Percentiles rank a stretch among this genome's conserved stretches.
Conservation (phyloP, 768 basidiomycete genomes). For the Tubosaeta brunneosetosa region DNA sequence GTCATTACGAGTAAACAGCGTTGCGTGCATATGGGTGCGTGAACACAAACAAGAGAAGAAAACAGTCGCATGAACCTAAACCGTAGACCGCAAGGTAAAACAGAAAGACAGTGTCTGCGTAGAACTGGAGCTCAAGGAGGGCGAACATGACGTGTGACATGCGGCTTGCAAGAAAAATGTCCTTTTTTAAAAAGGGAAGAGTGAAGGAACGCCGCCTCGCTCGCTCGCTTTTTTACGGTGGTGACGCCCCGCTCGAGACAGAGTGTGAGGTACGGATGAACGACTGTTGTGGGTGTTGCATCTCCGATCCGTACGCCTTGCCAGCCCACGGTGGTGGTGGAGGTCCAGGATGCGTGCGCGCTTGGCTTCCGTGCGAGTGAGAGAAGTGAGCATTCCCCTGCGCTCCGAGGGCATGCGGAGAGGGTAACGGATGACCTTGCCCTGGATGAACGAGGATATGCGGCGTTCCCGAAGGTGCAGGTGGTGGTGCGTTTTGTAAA, state of each 20-base stretch:
- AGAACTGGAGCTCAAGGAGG: neutral
- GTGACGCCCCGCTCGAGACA: constrained; percentile 35
- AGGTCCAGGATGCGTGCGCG: constrained; percentile 15
- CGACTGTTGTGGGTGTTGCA: constrained; percentile 40
- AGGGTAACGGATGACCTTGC: constrained; percentile 9
- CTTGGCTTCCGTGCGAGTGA: constrained; percentile 2
- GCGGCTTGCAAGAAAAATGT: neutral
- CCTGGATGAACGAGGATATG: constrained; percentile 12
- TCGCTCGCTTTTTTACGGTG: constrained; percentile 13
- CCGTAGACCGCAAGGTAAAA: neutral
- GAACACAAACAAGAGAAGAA: neutral
- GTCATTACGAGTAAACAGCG: neutral
- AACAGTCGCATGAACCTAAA: neutral
- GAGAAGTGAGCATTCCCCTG: constrained; percentile 7
- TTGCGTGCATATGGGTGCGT: neutral
- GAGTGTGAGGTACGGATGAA: constrained; percentile 46
- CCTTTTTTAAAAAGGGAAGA: neutral
- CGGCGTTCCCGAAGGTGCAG: constrained; percentile 7
- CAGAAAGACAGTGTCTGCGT: neutral
- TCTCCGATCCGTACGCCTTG: constrained; percentile 20
- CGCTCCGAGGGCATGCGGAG: neutral
- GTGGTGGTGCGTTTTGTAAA: neutral
- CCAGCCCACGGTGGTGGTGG: constrained; percentile 24
- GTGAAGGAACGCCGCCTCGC: too few species aligned
- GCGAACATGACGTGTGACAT: neutral